Evolutionary conservation across 148 eudicot genomes (phyloP).

Genomic region (Tetragonia tetragonoides): DNA sequence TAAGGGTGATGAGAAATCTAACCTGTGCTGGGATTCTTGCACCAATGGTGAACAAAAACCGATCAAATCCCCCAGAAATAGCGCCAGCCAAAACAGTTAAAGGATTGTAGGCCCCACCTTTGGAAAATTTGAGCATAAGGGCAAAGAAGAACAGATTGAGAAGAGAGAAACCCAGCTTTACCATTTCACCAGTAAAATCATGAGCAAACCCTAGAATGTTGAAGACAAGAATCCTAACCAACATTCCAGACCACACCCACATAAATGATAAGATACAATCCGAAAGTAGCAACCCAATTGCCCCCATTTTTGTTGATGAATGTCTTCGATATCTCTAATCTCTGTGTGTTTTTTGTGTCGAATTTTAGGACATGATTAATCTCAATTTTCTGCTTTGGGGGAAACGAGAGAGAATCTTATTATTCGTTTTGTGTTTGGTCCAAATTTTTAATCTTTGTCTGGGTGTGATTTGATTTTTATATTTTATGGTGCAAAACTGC

Average conservation of each 20-base stretch:
- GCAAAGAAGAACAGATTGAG: slow-evolving; percentile 65
- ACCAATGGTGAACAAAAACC: slow-evolving; percentile 60
- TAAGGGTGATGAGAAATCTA: slow-evolving; percentile 1
- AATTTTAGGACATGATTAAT: not conserved
- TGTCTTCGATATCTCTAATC: not conserved
- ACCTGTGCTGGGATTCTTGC: slow-evolving; percentile 95
- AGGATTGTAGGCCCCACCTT: slow-evolving; percentile 76
- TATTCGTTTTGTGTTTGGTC: not conserved
- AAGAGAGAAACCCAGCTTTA: slow-evolving; percentile 39
- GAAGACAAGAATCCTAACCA: slow-evolving; percentile 51
- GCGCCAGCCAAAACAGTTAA: slow-evolving; percentile 54
- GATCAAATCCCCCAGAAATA: slow-evolving; percentile 56
- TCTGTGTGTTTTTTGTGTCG: not conserved
- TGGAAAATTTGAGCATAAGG: slow-evolving; percentile 37
- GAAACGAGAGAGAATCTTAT: not conserved
- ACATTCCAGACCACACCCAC: slow-evolving; percentile 76
- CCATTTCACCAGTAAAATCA: slow-evolving; percentile 40
- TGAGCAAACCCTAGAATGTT: slow-evolving; percentile 42
- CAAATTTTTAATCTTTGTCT: not conserved
- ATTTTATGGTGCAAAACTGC: not conserved
- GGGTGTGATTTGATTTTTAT: not conserved
- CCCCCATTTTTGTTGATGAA: not conserved
- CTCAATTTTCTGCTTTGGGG: not conserved
- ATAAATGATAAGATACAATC: slow-evolving; percentile 60
- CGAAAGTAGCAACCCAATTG: slow-evolving; percentile 29